Base-by-base conservation (phyloP, 768 basidiomycete species). In the Solioccasus polychromus region DNA sequence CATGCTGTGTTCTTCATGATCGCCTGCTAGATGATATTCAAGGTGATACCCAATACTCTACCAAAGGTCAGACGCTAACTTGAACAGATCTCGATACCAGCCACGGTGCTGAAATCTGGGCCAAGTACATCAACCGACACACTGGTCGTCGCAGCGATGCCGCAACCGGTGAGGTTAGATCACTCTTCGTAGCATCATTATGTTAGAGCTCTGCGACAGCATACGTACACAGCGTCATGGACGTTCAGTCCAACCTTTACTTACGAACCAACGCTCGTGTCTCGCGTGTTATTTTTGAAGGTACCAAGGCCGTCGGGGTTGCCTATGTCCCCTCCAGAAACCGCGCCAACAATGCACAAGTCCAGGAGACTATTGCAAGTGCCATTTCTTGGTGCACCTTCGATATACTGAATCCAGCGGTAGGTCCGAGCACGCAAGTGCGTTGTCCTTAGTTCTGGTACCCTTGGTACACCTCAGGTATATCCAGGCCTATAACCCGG, bases 121-220 rank as follows among this genome's bases (percentile, higher is more conserved):
- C 83, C 39, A 85, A 86, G 61, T 86, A 85, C 58, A 83, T 86
- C 72, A 84, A 84, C 64, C 74, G 81, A 53, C 77, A 83, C 58
- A 85, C 82, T 28, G 84, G 84, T 47, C 71, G 84, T 50, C 80
- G 83, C 40, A 83, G 80, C 49, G 84, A 86, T 52, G 83, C 83
- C 38, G 82, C 83, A 3, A 82, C 82, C 35, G 82, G 80, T 79
- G 56, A 26, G 60, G 22, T n/a, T 24, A 19, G 15, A 15, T 32
- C 14, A 7, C 38, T 39, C 15, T 26, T 28, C n/a, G 19, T 17
- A 37, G 19, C 9, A 19, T 50, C 22, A 12, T 18, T 30, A 20
- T 18, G 10, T 41, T 53, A 30, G 14, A 25, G n/a, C 10, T 17
- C 20, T 7, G 17, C 23, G 30, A 23, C 45, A 78, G 81, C 80